phyloP scores from a whole-genome alignment of 2,329 filamentous ascomycete genomes.

The Metarhizium robertsii region DNA sequence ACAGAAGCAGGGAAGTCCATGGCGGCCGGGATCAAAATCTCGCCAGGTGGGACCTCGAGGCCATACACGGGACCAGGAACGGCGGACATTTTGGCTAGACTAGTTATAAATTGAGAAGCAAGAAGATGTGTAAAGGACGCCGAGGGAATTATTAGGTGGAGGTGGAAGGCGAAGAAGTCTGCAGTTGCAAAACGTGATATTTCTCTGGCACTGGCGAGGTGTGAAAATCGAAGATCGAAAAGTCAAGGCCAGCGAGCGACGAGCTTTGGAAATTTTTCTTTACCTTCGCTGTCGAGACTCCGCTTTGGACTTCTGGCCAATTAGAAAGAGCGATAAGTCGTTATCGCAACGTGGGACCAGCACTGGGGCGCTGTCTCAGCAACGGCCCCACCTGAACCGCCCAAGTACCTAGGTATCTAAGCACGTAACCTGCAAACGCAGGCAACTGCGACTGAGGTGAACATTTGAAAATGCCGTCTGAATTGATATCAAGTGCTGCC shows the following conservation, averaged over 20 bases:
- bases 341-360: slow-evolving; percentile 17
- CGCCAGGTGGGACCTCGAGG: slow-evolving; percentile 80
- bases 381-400: slow-evolving; percentile 14
- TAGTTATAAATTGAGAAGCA: not conserved
- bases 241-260: not conserved
- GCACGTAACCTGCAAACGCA: too few species aligned
- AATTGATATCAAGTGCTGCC: too few species aligned
- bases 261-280: slow-evolving; percentile 25
- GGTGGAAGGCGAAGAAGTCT: not conserved
- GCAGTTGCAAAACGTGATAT: not conserved
- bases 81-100: slow-evolving; percentile 40
- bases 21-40: slow-evolving; percentile 70
- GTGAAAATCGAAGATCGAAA: not conserved
- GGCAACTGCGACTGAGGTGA: too few species aligned
- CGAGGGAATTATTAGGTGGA: not conserved
- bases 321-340: slow-evolving; percentile 19
- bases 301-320: slow-evolving; percentile 13
- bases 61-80: slow-evolving; percentile 77
- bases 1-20: slow-evolving; percentile 77
- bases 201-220: slow-evolving; percentile 2
- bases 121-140: not conserved
- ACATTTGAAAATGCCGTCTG: too few species aligned
- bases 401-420: too few species aligned
- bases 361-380: slow-evolving; percentile 20
- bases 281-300: slow-evolving; percentile 3